phyloP scores from a whole-genome alignment of 495 filamentous ascomycete genomes.

The Trypethelium eluteriae region DNA sequence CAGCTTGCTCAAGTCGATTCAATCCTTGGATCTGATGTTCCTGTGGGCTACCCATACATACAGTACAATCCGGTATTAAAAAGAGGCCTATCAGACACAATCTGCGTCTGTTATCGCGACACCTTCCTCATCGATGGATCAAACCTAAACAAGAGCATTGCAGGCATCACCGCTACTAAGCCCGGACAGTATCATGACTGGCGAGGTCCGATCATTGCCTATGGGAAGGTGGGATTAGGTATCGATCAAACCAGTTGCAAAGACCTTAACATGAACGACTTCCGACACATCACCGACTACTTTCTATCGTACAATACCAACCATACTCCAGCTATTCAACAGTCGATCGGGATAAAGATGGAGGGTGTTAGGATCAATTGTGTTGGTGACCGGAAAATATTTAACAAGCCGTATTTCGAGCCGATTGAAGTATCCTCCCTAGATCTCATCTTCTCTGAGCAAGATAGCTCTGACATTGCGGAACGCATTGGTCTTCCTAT shows the following conservation, averaged over 20 bases:
- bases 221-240: slow-evolving; percentile 18
- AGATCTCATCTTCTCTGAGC: slow-evolving; percentile 8
- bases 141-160: slow-evolving; percentile 22
- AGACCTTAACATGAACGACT: slow-evolving; percentile 34
- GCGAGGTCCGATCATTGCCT: slow-evolving; percentile 27
- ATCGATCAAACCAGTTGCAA: slow-evolving; percentile 14
- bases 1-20: slow-evolving; percentile 3
- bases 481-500: slow-evolving; percentile 15
- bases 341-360: slow-evolving; percentile 11
- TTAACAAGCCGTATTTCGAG: slow-evolving; percentile 26
- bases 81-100: slow-evolving; percentile 10
- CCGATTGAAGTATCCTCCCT: slow-evolving; percentile 22
- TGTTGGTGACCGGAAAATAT: slow-evolving; percentile 26
- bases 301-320: slow-evolving; percentile 23
- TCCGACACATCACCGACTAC: slow-evolving; percentile 30
- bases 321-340: neutral
- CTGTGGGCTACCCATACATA: neutral
- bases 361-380: slow-evolving; percentile 35
- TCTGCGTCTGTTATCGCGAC: slow-evolving; percentile 22
- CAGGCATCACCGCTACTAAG: slow-evolving; percentile 15
- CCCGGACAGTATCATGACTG: slow-evolving; percentile 15
- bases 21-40: slow-evolving; percentile 11
- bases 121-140: slow-evolving; percentile 26
- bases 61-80: neutral
- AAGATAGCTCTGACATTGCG: neutral